Evolutionary conservation across 2,329 filamentous ascomycete species (phyloP), one percentile per base, ranked within the genome.

Genomic region (Lachnum nothofagi): DNA sequence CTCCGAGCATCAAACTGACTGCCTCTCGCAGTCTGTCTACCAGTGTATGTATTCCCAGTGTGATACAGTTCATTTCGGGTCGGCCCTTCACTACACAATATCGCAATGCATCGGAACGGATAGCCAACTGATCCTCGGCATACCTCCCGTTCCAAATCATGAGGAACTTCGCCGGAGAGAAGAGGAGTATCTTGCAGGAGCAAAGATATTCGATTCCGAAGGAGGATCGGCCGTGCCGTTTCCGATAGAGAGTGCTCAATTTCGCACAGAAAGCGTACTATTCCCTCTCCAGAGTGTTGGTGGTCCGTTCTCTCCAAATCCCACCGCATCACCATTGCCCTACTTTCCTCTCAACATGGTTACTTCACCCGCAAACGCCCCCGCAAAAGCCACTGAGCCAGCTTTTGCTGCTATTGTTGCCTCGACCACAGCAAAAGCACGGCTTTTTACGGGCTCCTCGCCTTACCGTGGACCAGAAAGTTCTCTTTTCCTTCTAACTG

Each of bases 21-120:
- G 16, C 9, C 35, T n/a, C 27, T 19, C 42, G n/a, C 16, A 68
- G 65, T 62, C 59, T 10, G 59, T 67, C 29, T 65, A 61, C 40
- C 65, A 67, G 50, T 68, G 65, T 45, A 54, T 68, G 16, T 66
- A 67, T 50, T 67, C 66, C 5, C 66, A 68, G 49, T 68, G 66
- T 42, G 60, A 63, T 38, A 67, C 63, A 14, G 52, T 55, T 38
- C 59, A 65, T 33, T 68, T 66, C 44, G 62, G 60, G 16, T 51
- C 56, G 17, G 66, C 66, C 10, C 56, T 68, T 19, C 65, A 68
- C 50, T 53, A 64, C 47, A 55, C 60, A 14, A 60, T 67, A 6
- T 55, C 56, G 31, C 57, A 58, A 51, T 68, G 66, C 48, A 55
- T 58, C 34, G 54, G 46, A 16, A 44, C 51, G 20, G 52, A 41